These are phyloP conservation scores for Lasiosphaeriaceae sp. DNA, from an alignment of 495 filamentous ascomycete species.

Conservation along the genomic window DNA sequence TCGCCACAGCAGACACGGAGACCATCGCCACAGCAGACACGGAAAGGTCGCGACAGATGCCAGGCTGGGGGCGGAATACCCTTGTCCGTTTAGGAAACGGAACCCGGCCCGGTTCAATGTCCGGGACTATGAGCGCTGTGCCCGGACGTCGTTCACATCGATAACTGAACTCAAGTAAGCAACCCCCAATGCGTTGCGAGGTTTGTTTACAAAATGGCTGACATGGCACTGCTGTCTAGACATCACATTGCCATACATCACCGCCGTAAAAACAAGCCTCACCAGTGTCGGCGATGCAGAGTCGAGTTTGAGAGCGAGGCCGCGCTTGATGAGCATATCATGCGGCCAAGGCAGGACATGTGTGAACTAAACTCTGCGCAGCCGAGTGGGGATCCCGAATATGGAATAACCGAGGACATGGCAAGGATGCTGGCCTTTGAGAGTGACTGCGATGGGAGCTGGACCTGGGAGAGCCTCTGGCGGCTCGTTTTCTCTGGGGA, in stretches of 20 bases:
- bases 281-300: slow-evolving; percentile 25
- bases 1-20: not conserved
- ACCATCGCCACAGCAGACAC: not conserved
- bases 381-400: slow-evolving; percentile 13
- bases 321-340: slow-evolving; percentile 12
- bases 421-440: not conserved
- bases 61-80: slow-evolving; percentile 5
- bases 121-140: slow-evolving; percentile 30
- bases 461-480: slow-evolving; percentile 24
- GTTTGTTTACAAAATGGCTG: not conserved
- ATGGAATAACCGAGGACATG: slow-evolving; percentile 20
- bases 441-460: not conserved
- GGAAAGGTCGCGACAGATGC: not conserved
- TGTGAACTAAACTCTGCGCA: slow-evolving; percentile 14
- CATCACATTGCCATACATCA: slow-evolving; percentile 21
- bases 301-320: slow-evolving; percentile 7
- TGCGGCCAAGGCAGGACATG: slow-evolving; percentile 23
- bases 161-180: slow-evolving; percentile 23
- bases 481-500: slow-evolving; percentile 18
- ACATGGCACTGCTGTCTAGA: slow-evolving; percentile 2
- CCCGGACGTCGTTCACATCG: slow-evolving; percentile 17
- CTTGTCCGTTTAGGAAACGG: slow-evolving; percentile 36
- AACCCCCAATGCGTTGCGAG: not conserved
- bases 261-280: not conserved
- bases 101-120: slow-evolving; percentile 36